A percentile compares a stretch with the other conserved stretches of the same genome.
These are phyloP conservation scores for Chlorencoelia australis DNA, from an alignment of 2,329 filamentous ascomycete species.

Conservation along the genomic window DNA sequence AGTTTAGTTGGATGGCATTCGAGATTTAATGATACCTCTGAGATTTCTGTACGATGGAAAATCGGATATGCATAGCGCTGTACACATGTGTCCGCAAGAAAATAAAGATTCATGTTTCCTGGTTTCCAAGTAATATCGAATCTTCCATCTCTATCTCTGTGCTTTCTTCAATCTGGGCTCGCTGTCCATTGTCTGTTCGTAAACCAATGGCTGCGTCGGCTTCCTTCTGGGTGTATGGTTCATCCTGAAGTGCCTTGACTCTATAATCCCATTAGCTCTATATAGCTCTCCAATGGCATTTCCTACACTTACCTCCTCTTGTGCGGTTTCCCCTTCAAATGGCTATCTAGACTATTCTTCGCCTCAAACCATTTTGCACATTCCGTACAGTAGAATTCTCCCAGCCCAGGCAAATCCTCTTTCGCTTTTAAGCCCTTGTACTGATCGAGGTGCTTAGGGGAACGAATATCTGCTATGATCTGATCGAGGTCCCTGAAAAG, in stretches of 20 bases:
- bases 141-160: slow-evolving; percentile 33
- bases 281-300: background rate
- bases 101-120: slow-evolving; percentile 18
- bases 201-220: slow-evolving; percentile 73
- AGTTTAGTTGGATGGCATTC: no score
- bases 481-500: slow-evolving; percentile 76
- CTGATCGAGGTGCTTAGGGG: slow-evolving; percentile 68
- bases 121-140: slow-evolving; percentile 16
- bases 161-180: slow-evolving; percentile 26
- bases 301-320: slow-evolving; percentile 65
- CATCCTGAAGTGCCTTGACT: slow-evolving; percentile 70
- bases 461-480: slow-evolving; percentile 71
- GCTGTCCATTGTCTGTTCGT: slow-evolving; percentile 54
- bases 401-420: slow-evolving; percentile 83
- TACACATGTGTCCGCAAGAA: no score
- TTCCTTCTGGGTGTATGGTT: slow-evolving; percentile 76
- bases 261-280: slow-evolving; percentile 34
- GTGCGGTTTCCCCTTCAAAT: slow-evolving; percentile 83
- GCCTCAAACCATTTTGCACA: slow-evolving; percentile 96
- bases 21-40: no score
- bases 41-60: no score
- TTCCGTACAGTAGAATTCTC: slow-evolving; percentile 78
- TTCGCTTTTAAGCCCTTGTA: slow-evolving; percentile 69
- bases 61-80: no score
- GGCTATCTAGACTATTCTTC: slow-evolving; percentile 62